Conservation (phyloP, 495 filamentous ascomycete species). For the Sphaerosporella brunnea region DNA sequence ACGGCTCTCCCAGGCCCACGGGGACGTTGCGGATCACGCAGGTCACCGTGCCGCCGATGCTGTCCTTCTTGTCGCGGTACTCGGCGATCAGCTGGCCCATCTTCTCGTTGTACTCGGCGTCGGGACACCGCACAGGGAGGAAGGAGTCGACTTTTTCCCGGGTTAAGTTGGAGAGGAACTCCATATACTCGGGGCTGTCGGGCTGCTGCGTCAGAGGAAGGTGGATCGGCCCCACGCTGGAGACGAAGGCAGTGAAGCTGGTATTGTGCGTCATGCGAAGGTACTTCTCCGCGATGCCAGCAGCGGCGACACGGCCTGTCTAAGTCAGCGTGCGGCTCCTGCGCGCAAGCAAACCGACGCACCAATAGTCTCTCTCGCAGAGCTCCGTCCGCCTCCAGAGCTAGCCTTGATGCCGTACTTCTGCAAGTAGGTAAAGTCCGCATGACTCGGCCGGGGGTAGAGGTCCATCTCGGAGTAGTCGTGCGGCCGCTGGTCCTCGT, state of each 20-base stretch:
- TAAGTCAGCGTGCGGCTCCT: neutral
- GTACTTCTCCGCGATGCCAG: constrained; percentile 89
- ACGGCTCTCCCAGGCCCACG: constrained; percentile 77
- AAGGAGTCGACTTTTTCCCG: constrained; percentile 66
- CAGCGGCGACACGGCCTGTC: constrained; percentile 68
- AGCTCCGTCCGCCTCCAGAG: constrained; percentile 80
- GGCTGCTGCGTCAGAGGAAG: constrained; percentile 62
- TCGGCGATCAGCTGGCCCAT: constrained; percentile 71
- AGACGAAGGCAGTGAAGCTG: constrained; percentile 82
- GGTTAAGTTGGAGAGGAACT: constrained; percentile 53
- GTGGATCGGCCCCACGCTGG: constrained; percentile 65
- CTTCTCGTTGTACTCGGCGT: constrained; percentile 39
- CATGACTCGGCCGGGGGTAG: constrained; percentile 82
- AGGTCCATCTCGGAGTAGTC: constrained; percentile 92
- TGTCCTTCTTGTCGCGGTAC: constrained; percentile 67
- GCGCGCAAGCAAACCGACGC: constrained; percentile 14
- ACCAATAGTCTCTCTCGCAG: constrained; percentile 86
- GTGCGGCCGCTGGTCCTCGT: constrained; percentile 84
- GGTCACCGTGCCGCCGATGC: constrained; percentile 88
- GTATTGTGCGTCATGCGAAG: constrained; percentile 60
- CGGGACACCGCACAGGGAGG: constrained; percentile 73
- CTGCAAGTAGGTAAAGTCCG: constrained; percentile 90
- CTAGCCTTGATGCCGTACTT: constrained; percentile 94
- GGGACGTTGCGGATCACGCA: constrained; percentile 89
- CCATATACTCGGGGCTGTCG: constrained; percentile 71